These are phyloP conservation scores for Ehretia macrophylla DNA, from an alignment of 257 asterid species.

Conservation along the genomic window DNA sequence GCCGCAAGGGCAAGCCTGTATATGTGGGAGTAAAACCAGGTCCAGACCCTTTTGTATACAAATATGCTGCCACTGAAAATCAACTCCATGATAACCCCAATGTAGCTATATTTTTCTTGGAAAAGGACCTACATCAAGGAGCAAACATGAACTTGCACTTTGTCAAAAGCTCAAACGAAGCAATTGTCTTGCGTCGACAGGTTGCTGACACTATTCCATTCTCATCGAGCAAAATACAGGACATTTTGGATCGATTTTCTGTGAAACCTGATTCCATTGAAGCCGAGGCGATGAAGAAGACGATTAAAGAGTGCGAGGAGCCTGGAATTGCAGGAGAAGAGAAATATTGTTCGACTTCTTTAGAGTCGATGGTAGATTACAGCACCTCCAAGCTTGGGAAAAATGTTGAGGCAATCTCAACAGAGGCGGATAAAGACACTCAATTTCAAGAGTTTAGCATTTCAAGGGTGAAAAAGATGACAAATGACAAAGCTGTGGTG, in stretches of 20 bases:
- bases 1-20: conserved; percentile 40
- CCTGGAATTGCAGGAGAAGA: conserved; percentile 50
- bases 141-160: conserved; percentile 47
- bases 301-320: conserved; percentile 64
- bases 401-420: conserved; percentile 50
- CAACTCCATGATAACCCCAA: conserved; percentile 60
- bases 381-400: conserved; percentile 53
- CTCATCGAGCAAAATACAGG: conserved; percentile 47
- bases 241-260: conserved; percentile 41
- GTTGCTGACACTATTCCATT: conserved; percentile 64
- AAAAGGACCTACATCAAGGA: conserved; percentile 54
- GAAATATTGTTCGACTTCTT: conserved; percentile 67
- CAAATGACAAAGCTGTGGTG: conserved; percentile 36
- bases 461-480: conserved; percentile 30
- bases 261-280: conserved; percentile 39
- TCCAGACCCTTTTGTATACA: conserved; percentile 29
- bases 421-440: conserved; percentile 30
- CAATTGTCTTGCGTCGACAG: conserved; percentile 51
- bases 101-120: conserved; percentile 68
- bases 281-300: conserved; percentile 49
- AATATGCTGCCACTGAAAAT: conserved; percentile 56
- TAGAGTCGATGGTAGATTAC: conserved; percentile 87
- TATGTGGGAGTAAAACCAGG: conserved; percentile 39
- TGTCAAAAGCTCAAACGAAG: conserved; percentile 19
- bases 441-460: conserved; percentile 32